phyloP scores from a whole-genome alignment of 179 eudicot species.

The Drosera spatulata region DNA sequence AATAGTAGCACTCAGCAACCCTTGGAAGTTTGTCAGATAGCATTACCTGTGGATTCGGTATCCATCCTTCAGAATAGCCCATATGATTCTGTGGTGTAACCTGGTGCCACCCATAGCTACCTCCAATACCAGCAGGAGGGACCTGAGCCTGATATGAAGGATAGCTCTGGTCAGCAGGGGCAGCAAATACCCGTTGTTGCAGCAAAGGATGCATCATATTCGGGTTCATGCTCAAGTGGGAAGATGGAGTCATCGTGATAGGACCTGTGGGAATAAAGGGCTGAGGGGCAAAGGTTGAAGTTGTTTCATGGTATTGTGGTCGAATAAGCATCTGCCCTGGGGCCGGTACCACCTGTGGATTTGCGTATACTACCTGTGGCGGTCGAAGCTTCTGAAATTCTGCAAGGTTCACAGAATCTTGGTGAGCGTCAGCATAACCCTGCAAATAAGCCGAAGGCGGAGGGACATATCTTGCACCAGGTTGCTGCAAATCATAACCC shows the following conservation, averaged over 20 bases:
- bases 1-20: conserved; percentile 54
- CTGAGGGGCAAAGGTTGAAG: conserved; percentile 29
- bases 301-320: conserved; percentile 36
- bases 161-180: conserved; percentile 51
- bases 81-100: conserved; percentile 42
- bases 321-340: conserved; percentile 48
- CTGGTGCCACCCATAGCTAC: conserved; percentile 63
- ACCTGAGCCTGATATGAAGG: conserved; percentile 40
- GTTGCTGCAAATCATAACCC: conserved; percentile 32
- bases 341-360: conserved; percentile 36
- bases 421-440: conserved; percentile 50
- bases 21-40: conserved; percentile 21
- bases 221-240: conserved; percentile 46
- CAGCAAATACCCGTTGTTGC: conserved; percentile 37
- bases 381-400: conserved; percentile 37
- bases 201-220: conserved; percentile 10
- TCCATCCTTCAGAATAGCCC: conserved; percentile 37
- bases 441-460: conserved; percentile 37
- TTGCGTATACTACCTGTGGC: conserved; percentile 49
- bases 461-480: conserved; percentile 29
- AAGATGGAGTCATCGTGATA: conserved; percentile 45
- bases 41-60: conserved; percentile 39
- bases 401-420: conserved; percentile 31
- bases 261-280: conserved; percentile 47
- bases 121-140: conserved; percentile 25